A percentile compares a stretch with the other conserved stretches of the same genome.
phyloP scores from a whole-genome alignment of 495 filamentous ascomycete genomes.

The Penicillium dipodomyicola region DNA sequence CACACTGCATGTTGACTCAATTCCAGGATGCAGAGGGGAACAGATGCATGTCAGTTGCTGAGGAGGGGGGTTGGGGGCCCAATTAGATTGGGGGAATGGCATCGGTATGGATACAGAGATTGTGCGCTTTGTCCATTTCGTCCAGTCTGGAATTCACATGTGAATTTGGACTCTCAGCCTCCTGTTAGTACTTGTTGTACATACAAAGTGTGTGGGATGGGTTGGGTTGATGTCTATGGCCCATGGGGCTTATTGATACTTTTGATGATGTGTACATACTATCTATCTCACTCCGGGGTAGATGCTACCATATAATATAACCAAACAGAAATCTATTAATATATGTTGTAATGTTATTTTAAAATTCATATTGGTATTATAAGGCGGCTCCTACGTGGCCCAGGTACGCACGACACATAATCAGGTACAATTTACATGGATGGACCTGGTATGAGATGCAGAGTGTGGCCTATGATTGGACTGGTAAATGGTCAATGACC shows the following conservation, averaged over 20 bases:
- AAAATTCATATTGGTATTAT: neutral
- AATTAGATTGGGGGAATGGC: neutral
- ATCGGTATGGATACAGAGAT: neutral
- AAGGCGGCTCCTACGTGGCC: conserved; percentile 22
- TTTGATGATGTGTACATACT: neutral
- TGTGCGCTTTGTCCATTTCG: conserved; percentile 9
- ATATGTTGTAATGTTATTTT: neutral
- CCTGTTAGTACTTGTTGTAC: conserved; percentile 5
- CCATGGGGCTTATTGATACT: neutral
- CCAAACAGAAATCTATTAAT: neutral
- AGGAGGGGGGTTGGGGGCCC: conserved; percentile 1
- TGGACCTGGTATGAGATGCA: conserved; percentile 20
- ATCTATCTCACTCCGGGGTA: neutral
- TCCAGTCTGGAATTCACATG: conserved; percentile 13
- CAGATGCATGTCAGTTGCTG: conserved; percentile 7
- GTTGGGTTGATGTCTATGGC: neutral
- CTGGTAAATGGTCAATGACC: neutral
- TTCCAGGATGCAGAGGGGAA: conserved; percentile 8
- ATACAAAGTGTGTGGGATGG: neutral
- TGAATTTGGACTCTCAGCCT: conserved; percentile 1
- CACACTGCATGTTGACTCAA: conserved; percentile 5
- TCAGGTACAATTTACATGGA: conserved; percentile 24
- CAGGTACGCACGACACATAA: conserved; percentile 19
- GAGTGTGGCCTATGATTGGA: conserved; percentile 13
- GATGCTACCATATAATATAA: neutral